Conservation (phyloP, 305 asterid species). For the Withania somnifera region DNA sequence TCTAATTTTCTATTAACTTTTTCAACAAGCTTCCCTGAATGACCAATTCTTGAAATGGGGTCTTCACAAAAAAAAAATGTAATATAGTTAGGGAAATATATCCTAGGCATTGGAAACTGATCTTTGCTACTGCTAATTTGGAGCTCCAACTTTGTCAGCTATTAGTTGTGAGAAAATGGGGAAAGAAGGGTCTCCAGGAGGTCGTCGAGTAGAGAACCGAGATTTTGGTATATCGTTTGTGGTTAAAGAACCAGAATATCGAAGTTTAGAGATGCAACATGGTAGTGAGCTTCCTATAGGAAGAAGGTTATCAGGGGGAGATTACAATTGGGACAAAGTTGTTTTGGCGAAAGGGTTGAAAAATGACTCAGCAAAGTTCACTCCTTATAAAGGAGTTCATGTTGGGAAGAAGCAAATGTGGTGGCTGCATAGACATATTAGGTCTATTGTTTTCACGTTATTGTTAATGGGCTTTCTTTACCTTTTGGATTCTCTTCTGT, state of each 20-base stretch:
- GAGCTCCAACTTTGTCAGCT: neutral
- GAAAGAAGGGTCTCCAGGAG: conserved; percentile 32
- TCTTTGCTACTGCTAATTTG: neutral
- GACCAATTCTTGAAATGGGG: neutral
- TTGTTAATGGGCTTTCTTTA: conserved; percentile 39
- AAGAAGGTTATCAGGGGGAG: conserved; percentile 40
- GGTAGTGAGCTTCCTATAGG: conserved; percentile 35
- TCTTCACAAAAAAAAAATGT: neutral
- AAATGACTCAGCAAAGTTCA: conserved; percentile 27
- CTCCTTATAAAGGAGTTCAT: conserved; percentile 32
- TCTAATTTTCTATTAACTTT: conserved; percentile 16
- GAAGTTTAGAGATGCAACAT: conserved; percentile 25
- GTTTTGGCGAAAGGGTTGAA: conserved; percentile 30
- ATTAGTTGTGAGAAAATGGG: conserved; percentile 25
- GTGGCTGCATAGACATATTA: conserved; percentile 49
- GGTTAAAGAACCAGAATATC: conserved; percentile 23
- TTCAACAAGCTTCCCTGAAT: conserved; percentile 17
- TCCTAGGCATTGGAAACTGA: too few species aligned
- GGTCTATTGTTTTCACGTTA: conserved; percentile 39
- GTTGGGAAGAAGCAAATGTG: conserved; percentile 38
- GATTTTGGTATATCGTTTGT: conserved; percentile 19
- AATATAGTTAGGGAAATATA: neutral
- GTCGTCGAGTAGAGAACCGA: conserved; percentile 19
- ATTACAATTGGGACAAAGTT: conserved; percentile 36
- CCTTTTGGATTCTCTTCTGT: conserved; percentile 50